Conservation (phyloP, 345 rosid genomes). For the Camelina laxa region DNA sequence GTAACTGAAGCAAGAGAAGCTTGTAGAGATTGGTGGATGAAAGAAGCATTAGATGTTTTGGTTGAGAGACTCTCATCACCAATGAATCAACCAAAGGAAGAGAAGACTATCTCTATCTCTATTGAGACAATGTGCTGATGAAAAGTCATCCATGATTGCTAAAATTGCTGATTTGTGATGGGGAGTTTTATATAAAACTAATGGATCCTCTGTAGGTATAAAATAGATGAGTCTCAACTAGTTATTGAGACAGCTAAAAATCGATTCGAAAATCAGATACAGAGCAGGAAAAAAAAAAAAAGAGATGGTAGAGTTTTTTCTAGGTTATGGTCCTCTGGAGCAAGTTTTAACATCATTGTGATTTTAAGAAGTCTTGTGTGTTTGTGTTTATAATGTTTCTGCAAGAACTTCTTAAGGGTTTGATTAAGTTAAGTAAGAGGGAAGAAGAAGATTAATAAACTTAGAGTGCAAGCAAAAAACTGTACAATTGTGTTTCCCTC, state of each 20-base stretch:
- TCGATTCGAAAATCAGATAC: background rate
- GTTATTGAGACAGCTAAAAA: conserved; percentile 14
- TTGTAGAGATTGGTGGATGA: conserved; percentile 97
- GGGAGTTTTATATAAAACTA: conserved; percentile 21
- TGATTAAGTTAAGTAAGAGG: conserved; percentile 1
- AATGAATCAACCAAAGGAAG: conserved; percentile 38
- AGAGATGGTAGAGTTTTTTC: conserved; percentile 12
- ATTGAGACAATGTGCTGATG: conserved; percentile 43
- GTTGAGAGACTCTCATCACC: conserved; percentile 53
- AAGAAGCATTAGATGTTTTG: conserved; percentile 79
- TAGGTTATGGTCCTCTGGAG: conserved; percentile 18
- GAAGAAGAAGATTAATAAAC: conserved; percentile 26
- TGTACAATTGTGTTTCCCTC: conserved; percentile 44
- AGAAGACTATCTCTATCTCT: conserved; percentile 39
- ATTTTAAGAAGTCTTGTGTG: conserved; percentile 42
- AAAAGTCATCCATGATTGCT: conserved; percentile 22
- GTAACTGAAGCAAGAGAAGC: conserved; percentile 74
- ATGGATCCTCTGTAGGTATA: conserved; percentile 43
- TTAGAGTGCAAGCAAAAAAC: conserved; percentile 41
- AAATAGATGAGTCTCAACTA: conserved; percentile 35
- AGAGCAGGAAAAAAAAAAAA: conserved; percentile 14
- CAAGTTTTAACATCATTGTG: conserved; percentile 34
- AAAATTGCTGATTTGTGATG: conserved; percentile 20
- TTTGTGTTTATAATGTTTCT: conserved; percentile 42
- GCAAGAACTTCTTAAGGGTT: conserved; percentile 35